Percentiles rank a stretch among this genome's conserved stretches.
These are phyloP conservation scores for Aureobasidium pullulans DNA, from an alignment of 2,329 filamentous ascomycete genomes.

Conservation along the genomic window DNA sequence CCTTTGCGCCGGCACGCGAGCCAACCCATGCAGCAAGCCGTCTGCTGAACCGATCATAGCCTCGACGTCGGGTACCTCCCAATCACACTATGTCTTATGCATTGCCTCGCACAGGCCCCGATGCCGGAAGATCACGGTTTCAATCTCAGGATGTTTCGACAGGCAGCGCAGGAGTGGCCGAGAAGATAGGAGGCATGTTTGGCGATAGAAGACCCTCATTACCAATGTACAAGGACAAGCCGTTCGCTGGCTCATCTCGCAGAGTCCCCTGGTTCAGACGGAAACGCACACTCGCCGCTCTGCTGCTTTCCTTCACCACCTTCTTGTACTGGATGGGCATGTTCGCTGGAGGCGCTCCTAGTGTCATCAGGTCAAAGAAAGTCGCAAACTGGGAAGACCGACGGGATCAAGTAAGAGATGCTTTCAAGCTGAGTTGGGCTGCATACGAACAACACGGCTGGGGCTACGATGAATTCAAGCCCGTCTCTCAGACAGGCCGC, in stretches of 20 bases:
- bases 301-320: constrained; percentile 48
- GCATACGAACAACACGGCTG: constrained; percentile 89
- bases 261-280: constrained; percentile 54
- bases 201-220: constrained; percentile 52
- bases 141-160: constrained; percentile 8
- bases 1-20: constrained; percentile 10
- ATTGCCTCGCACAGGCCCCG: not conserved
- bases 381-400: constrained; percentile 63
- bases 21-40: constrained; percentile 6
- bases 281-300: constrained; percentile 51
- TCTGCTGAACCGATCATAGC: not conserved
- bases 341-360: constrained; percentile 33
- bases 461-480: constrained; percentile 86
- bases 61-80: not conserved
- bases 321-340: constrained; percentile 65
- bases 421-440: constrained; percentile 86
- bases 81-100: constrained; percentile 9
- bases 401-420: constrained; percentile 75
- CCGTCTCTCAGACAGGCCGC: constrained; percentile 66
- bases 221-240: constrained; percentile 99
- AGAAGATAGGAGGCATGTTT: constrained; percentile 57
- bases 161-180: constrained; percentile 15
- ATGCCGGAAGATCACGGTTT: constrained; percentile 9
- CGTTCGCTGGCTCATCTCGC: constrained; percentile 58
- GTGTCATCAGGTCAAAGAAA: not conserved